A percentile compares a stretch with the other conserved stretches of the same genome.
Evolutionary conservation across 176 grass and related monocot species (phyloP).

Genomic region (bread wheat (Triticum aestivum)): DNA sequence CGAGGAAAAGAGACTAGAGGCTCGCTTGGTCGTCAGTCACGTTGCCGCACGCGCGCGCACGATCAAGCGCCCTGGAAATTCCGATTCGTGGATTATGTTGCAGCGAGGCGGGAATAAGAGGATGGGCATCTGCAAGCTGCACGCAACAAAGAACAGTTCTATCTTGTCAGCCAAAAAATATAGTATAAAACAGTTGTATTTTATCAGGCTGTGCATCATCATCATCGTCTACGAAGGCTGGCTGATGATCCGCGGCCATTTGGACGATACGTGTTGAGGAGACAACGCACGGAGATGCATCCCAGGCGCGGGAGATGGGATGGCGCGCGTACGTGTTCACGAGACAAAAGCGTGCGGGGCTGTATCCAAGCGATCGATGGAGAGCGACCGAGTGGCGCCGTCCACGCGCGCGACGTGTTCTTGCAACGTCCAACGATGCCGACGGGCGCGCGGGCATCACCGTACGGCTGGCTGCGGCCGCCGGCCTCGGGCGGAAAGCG

Average conservation of each 20-base stretch:
- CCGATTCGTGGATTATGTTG: neutral
- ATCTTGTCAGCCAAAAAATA: no score
- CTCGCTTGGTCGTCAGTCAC: neutral
- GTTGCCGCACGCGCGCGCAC: neutral
- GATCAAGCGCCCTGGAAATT: neutral
- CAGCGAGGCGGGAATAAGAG: neutral
- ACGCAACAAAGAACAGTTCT: neutral
- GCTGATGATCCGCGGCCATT: neutral
- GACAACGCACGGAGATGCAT: neutral
- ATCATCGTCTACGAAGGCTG: neutral
- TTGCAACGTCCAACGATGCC: neutral
- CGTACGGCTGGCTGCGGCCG: no score
- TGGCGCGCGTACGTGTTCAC: neutral
- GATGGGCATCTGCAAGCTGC: no score
- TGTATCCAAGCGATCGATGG: neutral
- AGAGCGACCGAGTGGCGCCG: neutral
- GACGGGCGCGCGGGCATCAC: neutral
- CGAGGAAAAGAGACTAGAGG: neutral
- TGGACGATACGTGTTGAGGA: neutral
- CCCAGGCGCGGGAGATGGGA: neutral
- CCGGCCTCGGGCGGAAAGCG: no score
- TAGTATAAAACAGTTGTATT: neutral
- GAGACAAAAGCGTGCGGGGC: neutral
- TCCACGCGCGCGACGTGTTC: neutral
- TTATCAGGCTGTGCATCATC: neutral